phyloP scores from a whole-genome alignment of 1,139 yeast species.

The Trichomonascaceae sp. region DNA sequence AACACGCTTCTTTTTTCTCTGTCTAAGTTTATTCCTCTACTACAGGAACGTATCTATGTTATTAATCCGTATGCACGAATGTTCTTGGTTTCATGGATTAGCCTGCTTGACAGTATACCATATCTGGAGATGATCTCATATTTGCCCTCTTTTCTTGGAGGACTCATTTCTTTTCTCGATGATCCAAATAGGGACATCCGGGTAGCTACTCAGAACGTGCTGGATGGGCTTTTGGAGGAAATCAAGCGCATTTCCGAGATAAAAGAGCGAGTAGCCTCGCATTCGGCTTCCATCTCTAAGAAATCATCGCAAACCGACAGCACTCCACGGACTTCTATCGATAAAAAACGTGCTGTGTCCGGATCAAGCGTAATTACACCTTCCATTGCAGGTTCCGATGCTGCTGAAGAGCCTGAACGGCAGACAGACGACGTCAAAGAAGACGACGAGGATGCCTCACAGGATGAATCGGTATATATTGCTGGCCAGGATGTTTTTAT shows the following conservation, averaged over 20 bases:
- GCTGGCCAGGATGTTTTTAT: slow-evolving; percentile 85
- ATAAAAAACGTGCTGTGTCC: not conserved
- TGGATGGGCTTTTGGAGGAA: slow-evolving; percentile 73
- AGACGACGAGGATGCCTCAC: slow-evolving; percentile 25
- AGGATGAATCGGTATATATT: slow-evolving; percentile 53
- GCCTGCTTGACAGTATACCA: slow-evolving; percentile 85
- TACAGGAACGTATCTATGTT: slow-evolving; percentile 86
- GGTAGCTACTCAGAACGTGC: slow-evolving; percentile 71
- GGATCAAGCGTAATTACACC: not conserved
- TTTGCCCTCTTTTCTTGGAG: slow-evolving; percentile 84
- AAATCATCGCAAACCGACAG: not conserved
- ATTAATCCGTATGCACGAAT: slow-evolving; percentile 89
- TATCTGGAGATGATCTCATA: slow-evolving; percentile 82
- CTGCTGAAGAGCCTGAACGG: not conserved
- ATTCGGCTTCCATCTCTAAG: not conserved
- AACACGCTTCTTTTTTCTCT: slow-evolving; percentile 74
- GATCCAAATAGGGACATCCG: slow-evolving; percentile 86
- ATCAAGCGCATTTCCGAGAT: slow-evolving; percentile 68
- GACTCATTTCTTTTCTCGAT: slow-evolving; percentile 71
- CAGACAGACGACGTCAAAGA: slow-evolving; percentile 18
- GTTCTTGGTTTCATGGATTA: slow-evolving; percentile 89
- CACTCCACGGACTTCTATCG: not conserved
- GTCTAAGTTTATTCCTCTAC: slow-evolving; percentile 81
- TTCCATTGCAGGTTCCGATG: not conserved
- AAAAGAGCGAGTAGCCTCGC: slow-evolving; percentile 37